Evolutionary conservation across 768 basidiomycete genomes (phyloP).

Genomic region (Mrakia hoshinonis): DNA sequence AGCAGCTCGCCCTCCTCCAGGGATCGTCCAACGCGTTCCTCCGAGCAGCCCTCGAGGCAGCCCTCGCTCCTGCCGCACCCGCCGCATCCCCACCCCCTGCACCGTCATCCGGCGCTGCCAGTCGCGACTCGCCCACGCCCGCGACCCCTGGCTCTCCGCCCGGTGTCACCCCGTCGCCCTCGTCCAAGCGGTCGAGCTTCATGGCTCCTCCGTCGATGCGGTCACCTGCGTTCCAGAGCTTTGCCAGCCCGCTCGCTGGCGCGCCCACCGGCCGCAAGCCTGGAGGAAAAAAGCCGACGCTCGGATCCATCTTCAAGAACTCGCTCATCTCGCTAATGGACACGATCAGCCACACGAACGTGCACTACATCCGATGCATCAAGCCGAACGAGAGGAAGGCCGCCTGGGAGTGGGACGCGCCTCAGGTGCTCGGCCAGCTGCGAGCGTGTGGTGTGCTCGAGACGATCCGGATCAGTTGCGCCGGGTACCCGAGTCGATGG

Average conservation of each 20-base stretch:
- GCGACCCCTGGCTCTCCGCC: not conserved
- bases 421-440: slow-evolving; percentile 88
- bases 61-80: slow-evolving; percentile 51
- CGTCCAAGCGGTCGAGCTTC: slow-evolving; percentile 21
- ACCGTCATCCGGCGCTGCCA: not conserved
- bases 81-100: not conserved
- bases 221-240: slow-evolving; percentile 8
- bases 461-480: slow-evolving; percentile 96
- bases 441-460: slow-evolving; percentile 98
- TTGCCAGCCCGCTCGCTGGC: not conserved
- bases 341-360: slow-evolving; percentile 91
- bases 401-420: slow-evolving; percentile 93
- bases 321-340: slow-evolving; percentile 92
- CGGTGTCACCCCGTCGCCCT: not conserved
- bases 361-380: slow-evolving; percentile 98
- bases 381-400: slow-evolving; percentile 95
- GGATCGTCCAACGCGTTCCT: slow-evolving; percentile 84
- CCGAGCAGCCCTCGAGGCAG: slow-evolving; percentile 86
- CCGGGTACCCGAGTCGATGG: slow-evolving; percentile 97
- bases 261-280: slow-evolving; percentile 23
- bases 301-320: slow-evolving; percentile 96
- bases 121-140: not conserved
- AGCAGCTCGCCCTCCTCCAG: slow-evolving; percentile 82
- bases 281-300: slow-evolving; percentile 63
- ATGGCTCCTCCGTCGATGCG: not conserved